Evolutionary conservation across 257 asterid genomes (phyloP), one percentile per base, ranked within the genome.

Genomic region (Ilex asprella): DNA sequence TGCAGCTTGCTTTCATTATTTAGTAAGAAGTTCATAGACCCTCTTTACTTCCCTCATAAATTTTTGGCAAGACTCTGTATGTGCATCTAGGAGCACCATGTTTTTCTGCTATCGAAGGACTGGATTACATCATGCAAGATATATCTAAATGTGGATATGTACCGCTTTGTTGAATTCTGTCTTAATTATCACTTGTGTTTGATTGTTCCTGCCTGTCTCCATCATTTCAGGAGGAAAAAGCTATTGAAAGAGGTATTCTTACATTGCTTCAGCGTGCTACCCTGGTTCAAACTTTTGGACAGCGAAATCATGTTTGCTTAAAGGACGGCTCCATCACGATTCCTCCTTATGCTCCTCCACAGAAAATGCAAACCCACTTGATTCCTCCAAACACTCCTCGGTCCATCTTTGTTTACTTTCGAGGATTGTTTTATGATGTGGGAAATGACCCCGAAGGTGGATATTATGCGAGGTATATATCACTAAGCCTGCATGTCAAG

Each of bases 321-420:
- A 88, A 86, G 77, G 93, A 79, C 39, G 89, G 89, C 10, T 81
- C 96, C 30, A 81, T 91, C 63, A 88, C 74, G 32, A 81, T 91
- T 69, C 98, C 98, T 63, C 98, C 98, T 16, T 91, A 82, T 59
- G 97, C 96, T 30, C 96, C 96, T 60, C 96, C 96, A 2, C 95
- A 85, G 82, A 91, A 91, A 80, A 88, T 91, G 95, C 90, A 86
- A 58, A 71, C 96, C 16, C 98, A 84, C 79, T 58, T 88, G 57
- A 91, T 88, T 69, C 92, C 96, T 75, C 89, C 98, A 3, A 81
- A 62, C 72, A 88, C 85, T 47, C 96, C 98, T 47, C 78, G 96
- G 3, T 91, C 98, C 77, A 91, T 91, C 59, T 91, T 91, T 56
- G 97, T 87, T 72, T 91, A 87, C 75, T 91, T 91, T 75, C 82